These are phyloP conservation scores for Musa beccarii DNA, from an alignment of 176 grass and related monocot genomes.

Conservation along the genomic window DNA sequence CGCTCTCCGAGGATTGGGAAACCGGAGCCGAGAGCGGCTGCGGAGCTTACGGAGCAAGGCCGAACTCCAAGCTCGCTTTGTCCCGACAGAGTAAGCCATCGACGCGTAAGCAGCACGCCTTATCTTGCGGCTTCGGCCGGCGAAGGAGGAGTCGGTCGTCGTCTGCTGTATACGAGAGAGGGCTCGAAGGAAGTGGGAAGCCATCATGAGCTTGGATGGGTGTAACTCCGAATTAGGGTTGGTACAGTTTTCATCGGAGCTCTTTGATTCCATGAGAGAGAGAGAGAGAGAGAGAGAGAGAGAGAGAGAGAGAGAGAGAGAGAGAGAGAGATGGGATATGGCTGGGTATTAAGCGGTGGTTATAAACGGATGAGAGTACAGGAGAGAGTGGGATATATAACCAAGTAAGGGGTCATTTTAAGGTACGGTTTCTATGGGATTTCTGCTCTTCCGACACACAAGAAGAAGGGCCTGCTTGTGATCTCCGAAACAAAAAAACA, in stretches of 20 bases:
- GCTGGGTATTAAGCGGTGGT: too few relatives aligned
- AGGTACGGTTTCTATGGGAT: background rate
- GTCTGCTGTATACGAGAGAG: background rate
- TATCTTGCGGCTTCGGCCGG: background rate
- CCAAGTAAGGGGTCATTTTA: background rate
- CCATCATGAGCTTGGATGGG: background rate
- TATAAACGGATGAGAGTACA: too few relatives aligned
- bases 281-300: background rate
- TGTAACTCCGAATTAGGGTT: background rate
- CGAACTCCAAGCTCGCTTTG: slow-evolving; percentile 1
- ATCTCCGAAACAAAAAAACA: background rate
- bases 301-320: background rate
- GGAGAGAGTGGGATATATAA: too few relatives aligned
- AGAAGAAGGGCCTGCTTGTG: background rate
- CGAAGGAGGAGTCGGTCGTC: background rate
- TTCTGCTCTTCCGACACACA: background rate
- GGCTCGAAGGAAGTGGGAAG: slow-evolving; percentile 5
- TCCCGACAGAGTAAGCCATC: background rate
- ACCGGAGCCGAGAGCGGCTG: background rate
- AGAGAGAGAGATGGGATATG: background rate
- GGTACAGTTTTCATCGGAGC: too few relatives aligned
- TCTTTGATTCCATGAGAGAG: background rate
- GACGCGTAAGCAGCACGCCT: slow-evolving; percentile 4
- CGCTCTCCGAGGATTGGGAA: too few relatives aligned
- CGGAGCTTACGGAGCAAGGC: slow-evolving; percentile 4